A percentile compares a stretch with the other conserved stretches of the same genome.
phyloP scores from a whole-genome alignment of 1,139 yeast species.

The Suhomyces taliae region DNA sequence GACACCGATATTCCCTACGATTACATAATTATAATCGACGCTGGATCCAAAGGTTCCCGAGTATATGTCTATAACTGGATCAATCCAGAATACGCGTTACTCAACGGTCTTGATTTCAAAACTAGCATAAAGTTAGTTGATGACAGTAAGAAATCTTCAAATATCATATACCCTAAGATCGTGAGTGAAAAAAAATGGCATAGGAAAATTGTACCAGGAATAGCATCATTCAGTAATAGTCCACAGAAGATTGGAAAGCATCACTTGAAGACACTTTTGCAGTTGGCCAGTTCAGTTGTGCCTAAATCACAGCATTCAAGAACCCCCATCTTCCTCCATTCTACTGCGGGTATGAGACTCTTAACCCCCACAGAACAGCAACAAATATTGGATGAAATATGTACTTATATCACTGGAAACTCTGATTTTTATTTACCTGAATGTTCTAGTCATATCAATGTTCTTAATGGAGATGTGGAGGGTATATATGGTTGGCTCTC shows the following conservation, averaged over 20 bases:
- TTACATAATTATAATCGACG: conserved; percentile 73
- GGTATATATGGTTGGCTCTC: conserved; percentile 85
- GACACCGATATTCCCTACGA: conserved; percentile 53
- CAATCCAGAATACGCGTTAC: conserved; percentile 41
- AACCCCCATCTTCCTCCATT: conserved; percentile 76
- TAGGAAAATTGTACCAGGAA: conserved; percentile 66
- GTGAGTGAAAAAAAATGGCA: conserved; percentile 53
- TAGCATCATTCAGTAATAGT: conserved; percentile 52
- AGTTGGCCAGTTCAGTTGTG: conserved; percentile 56
- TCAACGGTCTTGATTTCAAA: conserved; percentile 21
- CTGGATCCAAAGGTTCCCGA: conserved; percentile 82
- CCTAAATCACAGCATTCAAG: conserved; percentile 68
- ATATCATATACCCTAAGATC: conserved; percentile 41
- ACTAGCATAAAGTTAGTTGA: conserved; percentile 1
- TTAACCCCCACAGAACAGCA: conserved; percentile 56
- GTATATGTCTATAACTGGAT: conserved; percentile 73
- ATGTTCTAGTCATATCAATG: conserved; percentile 59
- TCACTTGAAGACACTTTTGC: conserved; percentile 57
- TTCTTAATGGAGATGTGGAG: conserved; percentile 76
- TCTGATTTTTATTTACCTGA: conserved; percentile 61
- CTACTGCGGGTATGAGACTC: conserved; percentile 81
- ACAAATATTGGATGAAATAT: conserved; percentile 51
- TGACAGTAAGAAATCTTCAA: background rate
- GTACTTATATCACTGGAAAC: conserved; percentile 51
- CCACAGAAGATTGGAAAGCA: conserved; percentile 58